Evolutionary conservation across 139 green algal genomes (phyloP), one percentile per base, ranked within the genome.

Genomic region (Ostreobium quekettii): DNA sequence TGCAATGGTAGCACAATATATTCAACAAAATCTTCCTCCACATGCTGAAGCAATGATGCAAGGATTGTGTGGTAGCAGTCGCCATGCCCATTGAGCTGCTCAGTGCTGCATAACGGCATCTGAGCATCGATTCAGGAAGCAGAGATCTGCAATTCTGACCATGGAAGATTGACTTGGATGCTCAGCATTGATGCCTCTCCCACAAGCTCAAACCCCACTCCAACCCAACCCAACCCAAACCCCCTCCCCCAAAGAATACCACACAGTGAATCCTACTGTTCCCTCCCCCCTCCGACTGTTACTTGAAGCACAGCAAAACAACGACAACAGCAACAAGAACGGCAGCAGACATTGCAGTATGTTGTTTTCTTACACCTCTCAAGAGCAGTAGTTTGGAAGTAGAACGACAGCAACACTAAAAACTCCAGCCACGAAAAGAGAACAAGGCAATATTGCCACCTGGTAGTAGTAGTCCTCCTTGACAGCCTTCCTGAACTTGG

Each of bases 391-490:
- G n/a, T 68, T 28, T 3, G 8, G 36, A 29, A 26, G 26, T 39
- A 36, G 19, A 64, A n/a, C 68, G 4, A 29, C 26, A 24, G 2
- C 6, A 65, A 4, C 32, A 83, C 46, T 53, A 19, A 53, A 19
- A 15, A 53, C 11, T 11, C 15, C 15, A 15, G 19, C 46, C 11
- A 53, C 15, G 46, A 15, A 22, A 26, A 58, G 39, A 47, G 64
- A 39, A 71, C 47, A 46, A 11, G 22, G 42, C 26, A 48, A 28
- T 8, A 7, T 60, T n/a, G 58, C 7, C 2, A 85, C 89, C 83
- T 97, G 92, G 71, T 98, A 99, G 80, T 99, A 99, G 76, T 95
- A 98, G 71, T 99, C 93, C 62, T 92, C 75, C 49, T 80, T 74
- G 7, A 97, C 78, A 5, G 89, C 86, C 42, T 86, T 74, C 0